Base-by-base conservation (phyloP, 306 rosid species). In the Parietaria judaica region DNA sequence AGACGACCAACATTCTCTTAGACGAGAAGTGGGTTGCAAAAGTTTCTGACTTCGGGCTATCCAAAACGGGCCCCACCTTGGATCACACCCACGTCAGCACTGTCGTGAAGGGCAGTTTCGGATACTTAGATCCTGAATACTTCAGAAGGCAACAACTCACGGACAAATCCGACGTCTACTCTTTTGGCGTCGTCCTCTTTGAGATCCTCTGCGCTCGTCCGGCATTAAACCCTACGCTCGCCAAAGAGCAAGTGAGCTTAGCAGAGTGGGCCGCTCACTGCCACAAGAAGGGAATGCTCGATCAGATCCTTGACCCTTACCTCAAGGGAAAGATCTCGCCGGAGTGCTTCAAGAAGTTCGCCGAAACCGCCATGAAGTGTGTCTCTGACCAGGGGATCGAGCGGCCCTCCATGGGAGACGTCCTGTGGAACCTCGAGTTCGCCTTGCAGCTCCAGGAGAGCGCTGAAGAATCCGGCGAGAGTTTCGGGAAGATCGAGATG, bases 1-100 rank as follows among this genome's bases (percentile, higher is more conserved):
- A 94, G 77, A 94, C 97, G 8, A 94, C 99, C 11, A 94, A 94
- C 92, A 94, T 94, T 77, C 83, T 94, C 56, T 72, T 94, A 51
- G 99, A 94, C 44, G 99, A 94, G 73, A 94, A 88, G 76, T 94
- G 97, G 97, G 99, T 94, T 48, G 97, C 99, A 3, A 94, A 94
- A 80, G 99, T 94, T 54, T 88, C 99, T 4, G 99, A 94, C 81
- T 94, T 94, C 3, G 99, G 99, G 56, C 67, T 94, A 86, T 94
- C 99, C 0, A 94, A 94, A 79, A 94, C 99, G 14, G 97, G 99
- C 62, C 99, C 99, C 54, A 84, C 97, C 50, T 74, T 94, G 86
- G 99, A 94, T 70, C 79, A 94, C 64, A 94, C 99, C 4, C 99
- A 94, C 58, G 99, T 94, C 41, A 94, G 99, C 75, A 94, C 99